Percentiles rank a stretch among this genome's conserved stretches.
Evolutionary conservation across 2,329 filamentous ascomycete species (phyloP).

Genomic region (Coniochaeta sp.): DNA sequence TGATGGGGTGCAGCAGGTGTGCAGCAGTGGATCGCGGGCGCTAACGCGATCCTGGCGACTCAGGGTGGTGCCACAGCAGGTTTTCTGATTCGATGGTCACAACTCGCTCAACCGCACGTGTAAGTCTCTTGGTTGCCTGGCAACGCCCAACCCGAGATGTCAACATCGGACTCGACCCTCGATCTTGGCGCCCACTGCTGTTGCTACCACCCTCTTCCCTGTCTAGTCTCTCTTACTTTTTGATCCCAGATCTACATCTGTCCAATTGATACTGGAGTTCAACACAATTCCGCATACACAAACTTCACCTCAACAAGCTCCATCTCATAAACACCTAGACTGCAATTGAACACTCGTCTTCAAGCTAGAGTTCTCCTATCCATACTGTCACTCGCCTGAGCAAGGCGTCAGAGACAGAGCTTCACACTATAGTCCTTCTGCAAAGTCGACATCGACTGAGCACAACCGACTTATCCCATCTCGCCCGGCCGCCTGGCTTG

Average conservation of each 20-base stretch:
- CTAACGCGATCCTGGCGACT: not conserved
- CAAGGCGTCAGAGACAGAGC: constrained; percentile 3
- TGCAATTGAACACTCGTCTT: not conserved
- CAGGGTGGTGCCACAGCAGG: not conserved
- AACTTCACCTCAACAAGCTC: not conserved
- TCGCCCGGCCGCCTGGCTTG: constrained; percentile 75
- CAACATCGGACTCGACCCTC: not conserved
- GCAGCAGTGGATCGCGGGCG: not conserved
- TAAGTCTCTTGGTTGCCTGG: not conserved
- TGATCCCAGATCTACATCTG: not conserved
- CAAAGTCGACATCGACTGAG: constrained; percentile 41
- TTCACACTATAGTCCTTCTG: constrained; percentile 10
- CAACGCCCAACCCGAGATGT: not conserved
- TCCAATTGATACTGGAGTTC: not conserved
- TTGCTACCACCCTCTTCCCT: not conserved
- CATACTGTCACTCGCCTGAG: constrained; percentile 1
- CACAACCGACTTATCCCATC: constrained; percentile 28
- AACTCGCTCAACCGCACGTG: not conserved
- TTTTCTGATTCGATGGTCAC: not conserved
- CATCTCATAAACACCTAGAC: not conserved
- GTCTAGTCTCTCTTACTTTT: not conserved
- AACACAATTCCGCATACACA: not conserved
- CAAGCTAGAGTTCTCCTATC: not conserved
- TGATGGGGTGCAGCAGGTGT: not conserved
- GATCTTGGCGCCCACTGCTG: not conserved